Evolutionary conservation across 108 stramenopile species (phyloP), one percentile per base, ranked within the genome.

Genomic region (Nitzschia sp.): DNA sequence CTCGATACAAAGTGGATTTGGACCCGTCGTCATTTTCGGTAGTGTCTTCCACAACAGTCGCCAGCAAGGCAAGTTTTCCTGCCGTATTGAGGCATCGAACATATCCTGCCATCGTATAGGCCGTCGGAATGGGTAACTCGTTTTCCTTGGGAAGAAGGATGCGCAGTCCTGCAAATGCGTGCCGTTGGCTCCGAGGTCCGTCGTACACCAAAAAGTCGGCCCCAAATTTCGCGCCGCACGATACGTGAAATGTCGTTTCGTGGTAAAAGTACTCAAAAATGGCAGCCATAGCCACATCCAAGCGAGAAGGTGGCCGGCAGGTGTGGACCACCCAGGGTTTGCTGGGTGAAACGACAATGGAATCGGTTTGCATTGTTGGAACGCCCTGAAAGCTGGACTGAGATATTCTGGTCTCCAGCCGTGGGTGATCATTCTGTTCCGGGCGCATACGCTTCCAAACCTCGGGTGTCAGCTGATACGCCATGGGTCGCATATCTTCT

Each of bases 161-260:
- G 21, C 94, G 81, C 9, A 95, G 56, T n/a, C 94, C 94, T 13
- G 88, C 94, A 85, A 95, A 95, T 1, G 92, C 90, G 82, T 95
- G 94, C 28, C 91, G 75, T 48, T 85, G 73, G 23, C 85, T 79
- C 54, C 94, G 76, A 18, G 74, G 74, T 23, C 89, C 92, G 70
- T 95, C 92, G 60, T 95, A 95, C 25, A 95, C 31, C 30, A 95
- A 73, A 49, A 79, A 89, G 60, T 95, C 94, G 31, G 84, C 83
- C 21, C 94, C 94, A 75, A 95, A 95, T 65, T 88, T 88, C 47
- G 88, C 84, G 9, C 94, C 94, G 65, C 94, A 93, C 2, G 88
- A 77, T 33, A 91, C 68, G 58, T 93, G 74, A 3, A 91, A 57
- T 11, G 63, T 65, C 17, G 80, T 75, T 32, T 78, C n/a, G 11